phyloP scores from a whole-genome alignment of 2,329 filamentous ascomycete species.

The Aspergillus candidus region DNA sequence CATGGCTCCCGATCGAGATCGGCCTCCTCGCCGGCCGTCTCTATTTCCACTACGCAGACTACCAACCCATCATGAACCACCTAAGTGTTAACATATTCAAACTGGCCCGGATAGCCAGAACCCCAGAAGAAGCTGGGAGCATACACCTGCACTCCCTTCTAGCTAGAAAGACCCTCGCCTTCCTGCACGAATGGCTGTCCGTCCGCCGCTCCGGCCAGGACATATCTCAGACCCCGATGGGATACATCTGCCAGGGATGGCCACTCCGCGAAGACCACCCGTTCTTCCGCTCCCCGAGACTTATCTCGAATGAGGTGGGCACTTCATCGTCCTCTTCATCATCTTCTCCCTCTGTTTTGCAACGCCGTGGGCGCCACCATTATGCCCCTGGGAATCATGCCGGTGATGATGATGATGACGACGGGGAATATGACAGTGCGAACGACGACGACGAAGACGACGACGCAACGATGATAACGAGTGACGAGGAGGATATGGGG shows the following conservation, averaged over 20 bases:
- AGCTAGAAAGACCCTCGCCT: conserved; percentile 16
- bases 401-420: too few species aligned
- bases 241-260: conserved; percentile 28
- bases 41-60: conserved; percentile 40
- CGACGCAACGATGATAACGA: background rate
- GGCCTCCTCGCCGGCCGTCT: conserved; percentile 57
- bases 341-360: too few species aligned
- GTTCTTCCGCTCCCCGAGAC: conserved; percentile 18
- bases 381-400: too few species aligned
- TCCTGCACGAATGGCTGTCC: conserved; percentile 32
- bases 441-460: too few species aligned
- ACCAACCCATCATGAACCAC: conserved; percentile 5
- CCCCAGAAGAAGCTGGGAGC: background rate
- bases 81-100: background rate
- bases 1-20: conserved; percentile 53
- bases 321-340: too few species aligned
- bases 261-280: conserved; percentile 20
- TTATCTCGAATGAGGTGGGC: background rate
- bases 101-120: background rate
- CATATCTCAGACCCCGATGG: conserved; percentile 31
- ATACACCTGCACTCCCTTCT: background rate
- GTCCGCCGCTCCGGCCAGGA: conserved; percentile 30
- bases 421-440: too few species aligned
- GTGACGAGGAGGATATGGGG: too few species aligned
- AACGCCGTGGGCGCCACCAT: too few species aligned